Evolutionary conservation across 2,329 filamentous ascomycete species (phyloP), one percentile per base, ranked within the genome.

Genomic region (Cadophora gregata): DNA sequence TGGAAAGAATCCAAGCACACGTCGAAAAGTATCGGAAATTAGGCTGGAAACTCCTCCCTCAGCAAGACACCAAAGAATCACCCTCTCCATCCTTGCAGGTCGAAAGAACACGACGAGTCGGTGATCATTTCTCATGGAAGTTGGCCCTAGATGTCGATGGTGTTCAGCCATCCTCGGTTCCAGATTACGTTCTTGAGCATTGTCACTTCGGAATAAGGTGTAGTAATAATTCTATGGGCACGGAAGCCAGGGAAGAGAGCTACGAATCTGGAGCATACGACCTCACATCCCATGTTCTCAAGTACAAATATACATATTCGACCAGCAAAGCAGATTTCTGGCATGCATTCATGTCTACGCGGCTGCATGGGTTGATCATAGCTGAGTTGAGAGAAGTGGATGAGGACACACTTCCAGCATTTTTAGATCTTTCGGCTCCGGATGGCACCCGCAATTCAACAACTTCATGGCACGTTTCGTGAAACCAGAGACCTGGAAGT

Each of bases 151-250:
- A 62, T 53, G 45, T 45, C 27, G 31, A 7, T 33, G 59, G 48
- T 19, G 59, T 66, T 19, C 36, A 50, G 9, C 59, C 59, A 24
- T 33, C 64, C 14, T n/a, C 19, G 1, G 33, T 56, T 31, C 64
- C 59, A 2, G 64, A 66, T 19, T 66, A 21, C 33, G 59, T 66
- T 31, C 61, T 63, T 3, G 48, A 56, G 16, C 24, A 48, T n/a
- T 29, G 59, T 8, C 14, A 62, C 8, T 62, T 62, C 29, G 5
- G 12, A 19, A 24, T 53, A 8, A 16, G 10, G 3, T 16, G 14
- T 14, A 1, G 10, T 19, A 3, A 19, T 19, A 16, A 45, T 45
- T 19, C 6, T 3, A 19, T 45, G 2, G 38, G 16, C 38, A 36
- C 8, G 33, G 14, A 36, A 10, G 33, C 9, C 33, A 36, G 33